These are phyloP conservation scores for Aspergillus candidus DNA, from an alignment of 2,329 filamentous ascomycete species.

Conservation along the genomic window DNA sequence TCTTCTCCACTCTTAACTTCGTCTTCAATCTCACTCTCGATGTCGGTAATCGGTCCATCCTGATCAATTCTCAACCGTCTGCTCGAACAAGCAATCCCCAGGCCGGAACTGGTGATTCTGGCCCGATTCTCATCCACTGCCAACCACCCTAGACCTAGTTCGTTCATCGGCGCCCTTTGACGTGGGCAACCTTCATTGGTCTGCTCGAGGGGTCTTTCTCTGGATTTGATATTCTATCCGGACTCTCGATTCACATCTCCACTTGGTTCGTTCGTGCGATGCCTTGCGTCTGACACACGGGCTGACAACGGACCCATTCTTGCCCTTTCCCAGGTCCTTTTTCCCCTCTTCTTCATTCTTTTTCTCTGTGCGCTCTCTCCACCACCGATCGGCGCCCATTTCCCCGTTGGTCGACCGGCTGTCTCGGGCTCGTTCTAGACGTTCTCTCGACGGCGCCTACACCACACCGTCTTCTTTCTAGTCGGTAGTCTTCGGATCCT, in stretches of 20 bases:
- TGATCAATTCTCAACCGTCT: no score
- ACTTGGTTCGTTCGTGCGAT: no score
- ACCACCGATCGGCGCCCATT: not conserved
- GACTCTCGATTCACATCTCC: slow-evolving; percentile 12
- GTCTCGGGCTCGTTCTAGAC: slow-evolving; percentile 18
- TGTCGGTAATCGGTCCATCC: no score
- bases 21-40: no score
- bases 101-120: no score
- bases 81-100: no score
- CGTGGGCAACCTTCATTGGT: slow-evolving; percentile 28
- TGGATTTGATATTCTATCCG: slow-evolving; percentile 6
- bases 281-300: no score
- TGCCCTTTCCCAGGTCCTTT: slow-evolving; percentile 4
- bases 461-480: no score
- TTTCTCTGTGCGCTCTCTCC: not conserved
- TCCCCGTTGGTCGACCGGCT: not conserved
- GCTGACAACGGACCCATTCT: not conserved
- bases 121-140: no score
- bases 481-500: no score
- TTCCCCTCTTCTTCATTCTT: slow-evolving; percentile 3
- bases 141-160: no score
- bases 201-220: slow-evolving; percentile 2
- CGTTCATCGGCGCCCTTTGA: slow-evolving; percentile 10
- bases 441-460: slow-evolving; percentile 5
- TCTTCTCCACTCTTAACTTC: not conserved